Conservation (phyloP, 148 eudicot genomes). For the Vaccinium darrowii region DNA sequence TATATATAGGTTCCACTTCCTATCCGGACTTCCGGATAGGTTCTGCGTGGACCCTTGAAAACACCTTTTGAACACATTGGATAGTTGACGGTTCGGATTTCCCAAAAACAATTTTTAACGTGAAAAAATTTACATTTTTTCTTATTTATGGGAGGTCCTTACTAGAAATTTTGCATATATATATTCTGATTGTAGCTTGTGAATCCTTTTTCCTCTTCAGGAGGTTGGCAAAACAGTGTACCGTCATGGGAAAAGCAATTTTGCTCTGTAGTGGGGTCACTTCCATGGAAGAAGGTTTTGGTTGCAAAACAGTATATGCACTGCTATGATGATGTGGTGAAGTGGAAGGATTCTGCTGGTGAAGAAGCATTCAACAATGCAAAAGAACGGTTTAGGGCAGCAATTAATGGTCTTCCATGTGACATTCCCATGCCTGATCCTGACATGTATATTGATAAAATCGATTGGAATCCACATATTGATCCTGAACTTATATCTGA, state of each 20-base stretch:
- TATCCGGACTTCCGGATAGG: too few relatives aligned
- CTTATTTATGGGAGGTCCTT: too few relatives aligned
- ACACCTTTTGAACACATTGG: too few relatives aligned
- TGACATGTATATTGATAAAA: conserved; percentile 53
- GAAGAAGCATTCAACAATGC: conserved; percentile 62
- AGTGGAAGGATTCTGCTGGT: conserved; percentile 71
- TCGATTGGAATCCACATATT: conserved; percentile 67
- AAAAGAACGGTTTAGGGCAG: conserved; percentile 55
- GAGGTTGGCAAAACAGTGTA: conserved; percentile 53
- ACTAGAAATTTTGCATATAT: too few relatives aligned
- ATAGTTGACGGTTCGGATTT: too few relatives aligned
- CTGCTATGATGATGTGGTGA: conserved; percentile 38
- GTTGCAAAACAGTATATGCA: conserved; percentile 48
- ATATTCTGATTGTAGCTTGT: conserved; percentile 3
- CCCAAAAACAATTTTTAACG: too few relatives aligned
- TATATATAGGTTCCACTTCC: too few relatives aligned
- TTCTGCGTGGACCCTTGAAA: too few relatives aligned
- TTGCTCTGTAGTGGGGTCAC: conserved; percentile 52
- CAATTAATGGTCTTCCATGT: conserved; percentile 42
- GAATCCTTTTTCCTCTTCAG: conserved; percentile 26
- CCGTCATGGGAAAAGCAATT: conserved; percentile 79
- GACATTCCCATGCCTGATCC: conserved; percentile 48
- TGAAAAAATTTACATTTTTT: too few relatives aligned
- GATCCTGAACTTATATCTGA: conserved; percentile 47
- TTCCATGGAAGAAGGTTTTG: conserved; percentile 70